phyloP scores from a whole-genome alignment of 805 yeast genomes.

The Candida awuae region DNA sequence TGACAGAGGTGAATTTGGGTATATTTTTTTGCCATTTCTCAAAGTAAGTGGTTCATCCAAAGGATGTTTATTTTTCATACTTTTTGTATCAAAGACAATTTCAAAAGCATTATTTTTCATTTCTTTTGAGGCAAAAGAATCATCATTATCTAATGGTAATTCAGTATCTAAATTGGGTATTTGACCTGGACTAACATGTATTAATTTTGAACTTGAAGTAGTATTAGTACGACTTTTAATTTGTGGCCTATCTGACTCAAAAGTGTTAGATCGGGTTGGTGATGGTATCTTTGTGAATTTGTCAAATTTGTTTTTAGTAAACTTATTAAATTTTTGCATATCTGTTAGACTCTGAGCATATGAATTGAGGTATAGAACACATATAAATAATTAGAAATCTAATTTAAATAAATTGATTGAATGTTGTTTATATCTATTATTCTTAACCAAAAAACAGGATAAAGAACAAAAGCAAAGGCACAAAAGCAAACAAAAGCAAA shows the following conservation, averaged over 20 bases:
- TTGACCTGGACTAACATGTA: too few species aligned
- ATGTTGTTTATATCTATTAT: too few species aligned
- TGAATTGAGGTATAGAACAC: too few species aligned
- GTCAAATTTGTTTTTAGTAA: neutral
- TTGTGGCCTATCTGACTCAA: neutral
- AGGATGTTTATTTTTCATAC: slow-evolving; percentile 23
- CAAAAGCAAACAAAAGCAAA: too few species aligned
- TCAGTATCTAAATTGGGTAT: too few species aligned
- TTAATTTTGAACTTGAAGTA: neutral
- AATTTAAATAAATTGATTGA: too few species aligned
- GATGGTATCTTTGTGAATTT: neutral
- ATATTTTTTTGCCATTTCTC: slow-evolving; percentile 14
- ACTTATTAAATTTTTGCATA: neutral
- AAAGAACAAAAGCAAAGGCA: too few species aligned
- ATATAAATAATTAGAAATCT: too few species aligned
- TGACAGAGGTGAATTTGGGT: too few species aligned
- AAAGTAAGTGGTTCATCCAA: slow-evolving; percentile 24
- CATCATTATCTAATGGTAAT: neutral
- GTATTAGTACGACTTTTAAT: neutral
- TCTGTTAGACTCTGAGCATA: too few species aligned
- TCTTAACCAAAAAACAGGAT: too few species aligned
- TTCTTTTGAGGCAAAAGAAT: neutral
- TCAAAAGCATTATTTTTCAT: slow-evolving; percentile 27
- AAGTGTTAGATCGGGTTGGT: neutral
- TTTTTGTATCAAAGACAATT: slow-evolving; percentile 10